Evolutionary conservation across 768 basidiomycete species (phyloP).

Genomic region (Tricholoma sp.): DNA sequence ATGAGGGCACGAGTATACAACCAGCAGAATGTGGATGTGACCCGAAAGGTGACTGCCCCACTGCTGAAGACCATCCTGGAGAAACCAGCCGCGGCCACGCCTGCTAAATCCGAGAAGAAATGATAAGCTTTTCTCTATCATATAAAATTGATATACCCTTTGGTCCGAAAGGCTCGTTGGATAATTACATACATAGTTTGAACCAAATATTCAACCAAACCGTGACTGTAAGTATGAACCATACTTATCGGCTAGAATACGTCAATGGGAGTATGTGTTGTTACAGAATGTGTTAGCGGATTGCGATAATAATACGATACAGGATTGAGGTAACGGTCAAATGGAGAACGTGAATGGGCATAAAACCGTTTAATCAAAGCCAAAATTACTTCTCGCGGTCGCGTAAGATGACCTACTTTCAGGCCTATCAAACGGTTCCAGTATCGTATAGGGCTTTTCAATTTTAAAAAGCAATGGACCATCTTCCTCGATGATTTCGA

Average conservation of each 20-base stretch:
- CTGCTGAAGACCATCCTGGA: conserved; percentile 59
- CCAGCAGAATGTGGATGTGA: conserved; percentile 59
- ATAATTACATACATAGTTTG: neutral
- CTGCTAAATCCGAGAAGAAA: neutral
- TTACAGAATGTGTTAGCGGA: neutral
- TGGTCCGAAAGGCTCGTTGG: neutral
- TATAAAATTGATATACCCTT: neutral
- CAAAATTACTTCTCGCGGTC: conserved; percentile 30
- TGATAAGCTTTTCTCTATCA: neutral
- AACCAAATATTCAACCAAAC: neutral
- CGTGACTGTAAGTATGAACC: neutral
- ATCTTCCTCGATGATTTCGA: conserved; percentile 14
- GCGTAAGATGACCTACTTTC: conserved; percentile 30
- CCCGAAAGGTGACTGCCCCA: conserved; percentile 65
- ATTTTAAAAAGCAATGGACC: conserved; percentile 2
- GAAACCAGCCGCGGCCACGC: neutral
- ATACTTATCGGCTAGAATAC: neutral
- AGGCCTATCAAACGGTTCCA: conserved; percentile 17
- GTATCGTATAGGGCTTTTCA: neutral
- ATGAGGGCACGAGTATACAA: conserved; percentile 50
- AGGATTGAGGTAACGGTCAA: neutral
- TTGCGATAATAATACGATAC: neutral
- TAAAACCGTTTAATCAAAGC: conserved; percentile 9
- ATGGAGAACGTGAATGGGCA: neutral
- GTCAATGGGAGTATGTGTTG: neutral